Percentiles rank a stretch among this genome's conserved stretches.
phyloP scores from a whole-genome alignment of 257 asterid species.

The Phtheirospermum japonicum region DNA sequence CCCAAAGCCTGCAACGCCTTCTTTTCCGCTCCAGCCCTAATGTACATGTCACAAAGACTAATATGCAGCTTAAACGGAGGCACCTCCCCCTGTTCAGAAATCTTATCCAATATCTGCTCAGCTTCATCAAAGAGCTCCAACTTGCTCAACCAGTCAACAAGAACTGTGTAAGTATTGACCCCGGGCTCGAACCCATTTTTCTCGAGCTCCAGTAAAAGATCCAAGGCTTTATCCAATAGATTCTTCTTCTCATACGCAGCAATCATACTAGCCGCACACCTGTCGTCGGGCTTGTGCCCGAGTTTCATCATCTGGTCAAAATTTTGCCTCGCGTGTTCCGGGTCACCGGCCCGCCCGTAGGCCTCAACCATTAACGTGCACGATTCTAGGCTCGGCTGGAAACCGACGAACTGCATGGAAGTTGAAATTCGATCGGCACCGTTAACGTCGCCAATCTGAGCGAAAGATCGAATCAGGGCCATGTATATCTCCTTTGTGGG shows the following conservation, averaged over 20 bases:
- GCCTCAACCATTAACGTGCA: slow-evolving; percentile 63
- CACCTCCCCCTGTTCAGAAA: slow-evolving; percentile 62
- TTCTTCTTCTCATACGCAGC: slow-evolving; percentile 57
- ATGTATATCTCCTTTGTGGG: slow-evolving; percentile 57
- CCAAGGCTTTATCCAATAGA: slow-evolving; percentile 56
- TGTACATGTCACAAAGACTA: slow-evolving; percentile 76
- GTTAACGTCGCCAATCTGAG: slow-evolving; percentile 35
- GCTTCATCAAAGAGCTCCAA: slow-evolving; percentile 76
- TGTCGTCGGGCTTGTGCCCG: slow-evolving; percentile 80
- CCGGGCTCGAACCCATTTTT: slow-evolving; percentile 73
- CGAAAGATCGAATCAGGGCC: slow-evolving; percentile 61
- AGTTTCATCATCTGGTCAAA: slow-evolving; percentile 55
- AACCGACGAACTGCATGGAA: slow-evolving; percentile 54
- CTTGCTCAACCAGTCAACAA: slow-evolving; percentile 75
- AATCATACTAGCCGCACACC: slow-evolving; percentile 61
- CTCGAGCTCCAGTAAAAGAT: slow-evolving; percentile 65
- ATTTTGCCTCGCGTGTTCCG: slow-evolving; percentile 39
- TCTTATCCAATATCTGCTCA: slow-evolving; percentile 70
- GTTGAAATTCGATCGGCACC: slow-evolving; percentile 45
- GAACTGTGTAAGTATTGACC: slow-evolving; percentile 58
- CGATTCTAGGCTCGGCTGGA: slow-evolving; percentile 45
- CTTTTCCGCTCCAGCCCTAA: slow-evolving; percentile 56
- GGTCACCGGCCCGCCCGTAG: slow-evolving; percentile 36
- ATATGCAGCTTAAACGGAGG: slow-evolving; percentile 72
- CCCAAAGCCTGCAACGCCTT: slow-evolving; percentile 83